Base-by-base conservation (phyloP, 805 yeast genomes). In the Monosporozyma yasuniensis region DNA sequence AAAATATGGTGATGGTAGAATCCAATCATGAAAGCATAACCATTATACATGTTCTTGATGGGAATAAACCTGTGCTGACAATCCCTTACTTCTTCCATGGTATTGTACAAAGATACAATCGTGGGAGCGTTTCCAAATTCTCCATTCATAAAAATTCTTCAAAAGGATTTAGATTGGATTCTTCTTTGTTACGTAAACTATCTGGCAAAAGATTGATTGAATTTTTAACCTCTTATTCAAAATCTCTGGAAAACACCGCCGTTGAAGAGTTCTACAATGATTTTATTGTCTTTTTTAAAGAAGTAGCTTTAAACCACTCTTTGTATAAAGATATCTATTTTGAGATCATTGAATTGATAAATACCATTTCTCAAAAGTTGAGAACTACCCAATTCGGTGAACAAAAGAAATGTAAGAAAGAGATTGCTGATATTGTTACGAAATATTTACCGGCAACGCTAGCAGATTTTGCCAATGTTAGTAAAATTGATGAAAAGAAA, bases 241-340 rank as follows among this genome's bases (percentile, higher is more conserved):
- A 68, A 4, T 75, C 89, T 0, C 68, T 90, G 38, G 95, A 86
- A 54, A 76, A 75, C 53, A 95, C 88, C 57, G 80, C 87, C 0
- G 70, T 88, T 46, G 89, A 84, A 52, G 98, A 91, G 51, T 75
- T 89, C 18, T 91, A 89, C 82, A 64, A 65, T 9, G 77, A 75
- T 21, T 69, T 83, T 32, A 68, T 78, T 23, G 62, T 64, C 2
- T 89, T 86, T 55, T 70, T 87, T 55, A 81, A 74, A 54, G 88
- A 81, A 4, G 76, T 80, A 0, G 56, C 73, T 28, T 64, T 75
- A 2, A 77, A 79, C 55, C 65, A 75, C 16, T 57, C 69, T 5
- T 57, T 68, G 4, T 86, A 78, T 61, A 75, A 73, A 48, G 63
- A 63, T 2, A 60, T 84, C 1, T 65, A 81, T 39, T 75, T 87